phyloP scores from a whole-genome alignment of 139 green algal species.

The Ettlia oleoabundans region DNA sequence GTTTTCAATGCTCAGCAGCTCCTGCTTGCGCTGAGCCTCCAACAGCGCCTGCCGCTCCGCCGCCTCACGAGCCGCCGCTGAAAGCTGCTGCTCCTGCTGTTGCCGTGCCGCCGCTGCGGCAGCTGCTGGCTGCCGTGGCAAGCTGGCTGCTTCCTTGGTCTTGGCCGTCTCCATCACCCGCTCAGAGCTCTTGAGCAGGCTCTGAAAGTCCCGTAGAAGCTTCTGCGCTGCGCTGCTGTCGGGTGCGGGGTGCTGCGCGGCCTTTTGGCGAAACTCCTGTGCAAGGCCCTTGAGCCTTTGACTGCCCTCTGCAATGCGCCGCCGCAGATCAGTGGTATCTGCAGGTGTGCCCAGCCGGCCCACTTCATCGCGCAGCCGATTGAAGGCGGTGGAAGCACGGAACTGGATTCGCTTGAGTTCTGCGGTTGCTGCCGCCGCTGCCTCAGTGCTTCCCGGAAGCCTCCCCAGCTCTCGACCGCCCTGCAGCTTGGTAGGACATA shows the following conservation, averaged over 20 bases:
- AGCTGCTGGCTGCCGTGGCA: slow-evolving; percentile 52
- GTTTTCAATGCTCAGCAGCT: slow-evolving; percentile 63
- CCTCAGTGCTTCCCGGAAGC: not conserved
- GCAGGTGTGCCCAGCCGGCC: slow-evolving; percentile 66
- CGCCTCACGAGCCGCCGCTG: slow-evolving; percentile 11
- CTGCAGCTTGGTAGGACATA: not conserved
- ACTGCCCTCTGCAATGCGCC: slow-evolving; percentile 32
- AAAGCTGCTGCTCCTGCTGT: slow-evolving; percentile 16
- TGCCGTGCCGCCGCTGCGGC: slow-evolving; percentile 24
- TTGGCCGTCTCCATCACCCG: slow-evolving; percentile 59
- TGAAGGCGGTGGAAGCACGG: slow-evolving; percentile 44
- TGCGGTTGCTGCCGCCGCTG: slow-evolving; percentile 16
- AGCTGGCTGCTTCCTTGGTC: slow-evolving; percentile 67
- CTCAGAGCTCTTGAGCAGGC: slow-evolving; percentile 71
- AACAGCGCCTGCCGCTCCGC: slow-evolving; percentile 59
- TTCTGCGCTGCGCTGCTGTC: slow-evolving; percentile 49
- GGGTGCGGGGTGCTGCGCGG: slow-evolving; percentile 32
- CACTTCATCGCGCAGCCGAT: slow-evolving; percentile 58
- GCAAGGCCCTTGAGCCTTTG: slow-evolving; percentile 32
- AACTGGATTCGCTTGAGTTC: slow-evolving; percentile 47
- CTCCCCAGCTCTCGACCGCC: slow-evolving; percentile 15
- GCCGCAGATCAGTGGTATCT: slow-evolving; percentile 73
- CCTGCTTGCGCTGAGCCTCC: slow-evolving; percentile 46
- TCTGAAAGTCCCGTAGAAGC: slow-evolving; percentile 55
- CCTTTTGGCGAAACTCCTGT: slow-evolving; percentile 31